Evolutionary conservation across 352 stramenopile species (phyloP).

Genomic region (Globisporangium lucens): DNA sequence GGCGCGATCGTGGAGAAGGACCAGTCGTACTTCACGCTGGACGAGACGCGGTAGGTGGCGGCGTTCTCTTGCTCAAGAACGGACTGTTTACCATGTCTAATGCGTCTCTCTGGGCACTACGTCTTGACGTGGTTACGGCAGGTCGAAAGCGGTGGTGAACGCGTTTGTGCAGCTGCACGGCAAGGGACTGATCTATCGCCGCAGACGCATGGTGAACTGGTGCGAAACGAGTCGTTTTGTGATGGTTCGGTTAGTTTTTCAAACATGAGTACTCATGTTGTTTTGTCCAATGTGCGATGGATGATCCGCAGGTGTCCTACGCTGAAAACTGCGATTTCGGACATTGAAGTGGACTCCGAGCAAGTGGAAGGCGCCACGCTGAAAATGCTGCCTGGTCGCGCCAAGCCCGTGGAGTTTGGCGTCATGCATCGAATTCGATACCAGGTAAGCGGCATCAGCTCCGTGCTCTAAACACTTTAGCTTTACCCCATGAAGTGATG

Average conservation of each 20-base stretch:
- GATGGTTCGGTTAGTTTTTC: not conserved
- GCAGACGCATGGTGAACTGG: slow-evolving; percentile 98
- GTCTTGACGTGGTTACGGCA: slow-evolving; percentile 7
- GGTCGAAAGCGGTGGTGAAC: slow-evolving; percentile 48
- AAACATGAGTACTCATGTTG: not conserved
- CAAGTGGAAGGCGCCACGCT: slow-evolving; percentile 91
- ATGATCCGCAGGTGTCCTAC: slow-evolving; percentile 60
- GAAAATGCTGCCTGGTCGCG: slow-evolving; percentile 69
- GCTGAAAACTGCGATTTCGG: slow-evolving; percentile 94
- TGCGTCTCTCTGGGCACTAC: not conserved
- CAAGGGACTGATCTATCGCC: slow-evolving; percentile 95
- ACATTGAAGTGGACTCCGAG: slow-evolving; percentile 98
- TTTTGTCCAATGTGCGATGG: not conserved
- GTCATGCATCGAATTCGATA: slow-evolving; percentile 85
- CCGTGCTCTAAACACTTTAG: no score
- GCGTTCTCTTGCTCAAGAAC: slow-evolving; percentile 2
- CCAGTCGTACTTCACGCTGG: slow-evolving; percentile 98
- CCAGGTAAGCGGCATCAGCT: slow-evolving; percentile 25
- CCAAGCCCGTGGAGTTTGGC: slow-evolving; percentile 74
- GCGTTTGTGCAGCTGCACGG: slow-evolving; percentile 93
- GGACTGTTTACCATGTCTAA: not conserved
- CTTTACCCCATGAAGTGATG: no score
- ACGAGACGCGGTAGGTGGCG: slow-evolving; percentile 90
- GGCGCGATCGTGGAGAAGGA: slow-evolving; percentile 96
- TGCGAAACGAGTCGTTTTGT: slow-evolving; percentile 38